Evolutionary conservation across 176 grass and related monocot species (phyloP), one percentile per base, ranked within the genome.

Genomic region (Triticum timopheevii): DNA sequence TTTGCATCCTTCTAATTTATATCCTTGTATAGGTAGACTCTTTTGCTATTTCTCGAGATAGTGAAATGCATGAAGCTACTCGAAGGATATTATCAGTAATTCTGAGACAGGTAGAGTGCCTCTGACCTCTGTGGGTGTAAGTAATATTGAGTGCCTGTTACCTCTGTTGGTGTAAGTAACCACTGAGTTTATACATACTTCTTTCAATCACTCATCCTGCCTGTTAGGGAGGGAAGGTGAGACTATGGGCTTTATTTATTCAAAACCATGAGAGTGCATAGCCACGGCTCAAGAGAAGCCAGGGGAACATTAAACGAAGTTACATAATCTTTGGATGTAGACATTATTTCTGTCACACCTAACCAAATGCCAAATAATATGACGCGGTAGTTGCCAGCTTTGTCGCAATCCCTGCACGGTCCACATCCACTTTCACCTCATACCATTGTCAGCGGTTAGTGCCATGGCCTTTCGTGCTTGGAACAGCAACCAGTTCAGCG

Each of bases 61-160:
- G 88, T 84, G 93, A 94, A 87, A 98, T 94, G 86, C 96, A 98
- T 91, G 96, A 98, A 95, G 93, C 93, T 82, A 98, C 96, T 61
- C 87, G 93, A 72, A 95, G 96, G 86, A 91, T 98, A 28, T 95
- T 98, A 42, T 98, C 96, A 87, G 96, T 98, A 85, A 92, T 98
- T 76, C 77, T 98, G 71, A 90, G 96, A 49, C 93, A 98, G 96
- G 96, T 98, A 74, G 83, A 75, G 1, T 77, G 20, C 49, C 50
- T 77, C 50, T 88, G 73, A 47, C 33, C 39, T 80, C 56, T 59
- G 56, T 22, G 56, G 56, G 56, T 59, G 56, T 59, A 19, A 64
- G 17, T 62, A 61, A 65, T 74, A 52, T 8, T 85, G 61, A 61
- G 59, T 83, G 20, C 58, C 44, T 74, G 16, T 67, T 27, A 61